Evolutionary conservation across 148 eudicot genomes (phyloP).

Genomic region (Silene conica): DNA sequence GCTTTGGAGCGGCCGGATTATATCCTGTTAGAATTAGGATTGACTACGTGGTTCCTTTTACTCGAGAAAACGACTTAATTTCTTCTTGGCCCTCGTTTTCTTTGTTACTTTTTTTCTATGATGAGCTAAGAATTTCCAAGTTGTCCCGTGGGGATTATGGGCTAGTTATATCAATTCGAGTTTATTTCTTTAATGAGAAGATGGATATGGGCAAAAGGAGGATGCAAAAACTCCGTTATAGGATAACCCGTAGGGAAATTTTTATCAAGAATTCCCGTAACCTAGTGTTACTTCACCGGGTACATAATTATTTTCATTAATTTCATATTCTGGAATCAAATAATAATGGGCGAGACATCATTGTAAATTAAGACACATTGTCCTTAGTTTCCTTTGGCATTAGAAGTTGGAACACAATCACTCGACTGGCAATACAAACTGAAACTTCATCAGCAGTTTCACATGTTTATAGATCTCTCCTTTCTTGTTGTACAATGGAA

Average conservation of each 20-base stretch:
- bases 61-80: neutral
- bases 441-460: slow-evolving; percentile 44
- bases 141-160: no score
- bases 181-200: no score
- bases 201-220: no score
- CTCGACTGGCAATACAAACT: slow-evolving; percentile 16
- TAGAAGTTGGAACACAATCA: neutral
- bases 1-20: no score
- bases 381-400: neutral
- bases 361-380: neutral
- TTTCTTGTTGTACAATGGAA: slow-evolving; percentile 40
- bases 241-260: no score
- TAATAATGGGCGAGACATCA: neutral
- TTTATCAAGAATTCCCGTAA: no score
- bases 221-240: no score
- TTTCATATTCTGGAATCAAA: neutral
- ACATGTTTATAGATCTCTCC: slow-evolving; percentile 45
- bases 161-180: no score
- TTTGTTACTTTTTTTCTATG: no score
- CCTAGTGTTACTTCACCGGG: neutral
- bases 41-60: neutral
- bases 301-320: no score
- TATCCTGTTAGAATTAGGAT: neutral
- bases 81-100: no score
- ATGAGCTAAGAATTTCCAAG: no score